Evolutionary conservation across 306 rosid species (phyloP).

Genomic region (Rubus idaeus): DNA sequence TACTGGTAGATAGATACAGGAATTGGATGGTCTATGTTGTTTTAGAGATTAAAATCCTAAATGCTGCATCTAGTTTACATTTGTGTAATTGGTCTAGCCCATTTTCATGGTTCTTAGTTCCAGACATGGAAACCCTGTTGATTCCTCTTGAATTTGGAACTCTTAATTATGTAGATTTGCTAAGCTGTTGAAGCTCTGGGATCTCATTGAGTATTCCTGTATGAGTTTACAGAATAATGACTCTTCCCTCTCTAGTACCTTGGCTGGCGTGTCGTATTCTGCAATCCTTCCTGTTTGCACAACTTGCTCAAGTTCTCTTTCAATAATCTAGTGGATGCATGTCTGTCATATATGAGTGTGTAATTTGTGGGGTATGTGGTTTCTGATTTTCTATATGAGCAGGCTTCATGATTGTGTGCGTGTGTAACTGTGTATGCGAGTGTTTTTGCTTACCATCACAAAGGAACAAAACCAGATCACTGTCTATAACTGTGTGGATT

Average conservation of each 20-base stretch:
- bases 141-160: background rate
- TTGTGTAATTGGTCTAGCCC: background rate
- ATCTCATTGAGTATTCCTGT: conserved; percentile 76
- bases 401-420: background rate
- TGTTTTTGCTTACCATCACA: conserved; percentile 57
- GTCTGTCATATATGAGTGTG: background rate
- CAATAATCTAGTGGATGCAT: background rate
- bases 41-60: too few relatives aligned
- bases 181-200: conserved; percentile 64
- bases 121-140: background rate
- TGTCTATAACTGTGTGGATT: conserved; percentile 82
- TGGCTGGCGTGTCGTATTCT: conserved; percentile 77
- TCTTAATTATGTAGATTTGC: conserved; percentile 37
- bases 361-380: background rate
- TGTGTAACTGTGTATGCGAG: background rate
- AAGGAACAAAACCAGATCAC: conserved; percentile 86
- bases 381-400: background rate
- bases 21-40: background rate
- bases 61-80: too few relatives aligned
- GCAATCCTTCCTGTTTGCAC: conserved; percentile 71
- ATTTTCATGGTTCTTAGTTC: background rate
- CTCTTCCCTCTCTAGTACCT: conserved; percentile 75
- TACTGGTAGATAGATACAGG: background rate
- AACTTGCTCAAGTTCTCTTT: background rate
- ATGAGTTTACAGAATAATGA: conserved; percentile 86